Conservation (phyloP, 148 eudicot species). For the Salicornia ramosissima region DNA sequence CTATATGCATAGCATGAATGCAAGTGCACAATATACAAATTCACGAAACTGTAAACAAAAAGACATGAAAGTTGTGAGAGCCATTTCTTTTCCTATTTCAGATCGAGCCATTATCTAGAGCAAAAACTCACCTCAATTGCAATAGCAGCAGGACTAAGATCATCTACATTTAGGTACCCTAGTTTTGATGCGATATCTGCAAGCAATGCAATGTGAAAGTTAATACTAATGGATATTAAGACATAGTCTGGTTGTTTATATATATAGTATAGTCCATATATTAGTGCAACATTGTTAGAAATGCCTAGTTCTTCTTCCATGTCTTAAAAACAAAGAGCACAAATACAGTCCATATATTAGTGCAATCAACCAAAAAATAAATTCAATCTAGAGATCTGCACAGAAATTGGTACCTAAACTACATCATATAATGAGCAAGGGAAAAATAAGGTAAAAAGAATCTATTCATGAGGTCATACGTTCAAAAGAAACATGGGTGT, state of each 20-base stretch:
- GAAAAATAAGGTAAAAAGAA: background rate
- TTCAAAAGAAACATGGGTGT: conserved; percentile 71
- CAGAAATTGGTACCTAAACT: background rate
- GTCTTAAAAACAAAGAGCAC: background rate
- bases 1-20: too few relatives aligned
- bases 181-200: conserved; percentile 52
- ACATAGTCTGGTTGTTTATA: too few relatives aligned
- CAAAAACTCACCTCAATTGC: conserved; percentile 16
- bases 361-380: background rate
- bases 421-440: background rate
- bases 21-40: too few relatives aligned
- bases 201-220: background rate
- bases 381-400: background rate
- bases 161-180: conserved; percentile 42
- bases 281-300: background rate
- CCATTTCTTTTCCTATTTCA: too few relatives aligned
- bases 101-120: too few relatives aligned
- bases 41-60: too few relatives aligned
- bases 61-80: too few relatives aligned
- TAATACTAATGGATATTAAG: background rate
- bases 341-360: background rate
- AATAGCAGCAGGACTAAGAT: conserved; percentile 42
- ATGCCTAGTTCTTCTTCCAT: background rate
- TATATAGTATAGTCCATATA: too few relatives aligned
- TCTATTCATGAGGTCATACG: conserved; percentile 38